Evolutionary conservation across 1,139 yeast species (phyloP).

Genomic region (Zygosaccharomyces pseudobailii): DNA sequence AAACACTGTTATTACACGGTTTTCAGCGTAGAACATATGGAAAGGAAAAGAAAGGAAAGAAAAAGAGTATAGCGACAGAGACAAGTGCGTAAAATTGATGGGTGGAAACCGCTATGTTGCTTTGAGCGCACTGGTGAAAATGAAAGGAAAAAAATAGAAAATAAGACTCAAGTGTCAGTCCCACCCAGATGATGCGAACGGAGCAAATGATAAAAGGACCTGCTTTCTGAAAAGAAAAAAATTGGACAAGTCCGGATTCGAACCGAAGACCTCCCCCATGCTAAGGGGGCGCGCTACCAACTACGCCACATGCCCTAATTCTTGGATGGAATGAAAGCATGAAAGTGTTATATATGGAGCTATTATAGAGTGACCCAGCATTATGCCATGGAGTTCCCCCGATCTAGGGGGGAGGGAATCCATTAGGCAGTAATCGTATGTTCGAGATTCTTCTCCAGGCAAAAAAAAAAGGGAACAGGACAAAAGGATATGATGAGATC

Average conservation of each 20-base stretch:
- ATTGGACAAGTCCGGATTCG: slow-evolving; percentile 17
- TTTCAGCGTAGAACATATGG: neutral
- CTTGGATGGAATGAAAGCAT: no score
- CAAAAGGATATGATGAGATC: no score
- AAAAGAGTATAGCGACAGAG: neutral
- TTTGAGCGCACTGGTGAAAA: no score
- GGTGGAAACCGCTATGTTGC: neutral
- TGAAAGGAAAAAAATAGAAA: no score
- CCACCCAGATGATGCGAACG: no score
- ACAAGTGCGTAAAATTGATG: neutral
- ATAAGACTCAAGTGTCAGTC: no score
- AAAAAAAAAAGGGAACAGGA: no score
- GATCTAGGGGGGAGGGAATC: no score
- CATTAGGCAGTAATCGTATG: no score
- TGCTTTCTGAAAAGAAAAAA: neutral
- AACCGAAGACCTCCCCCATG: slow-evolving; percentile 18
- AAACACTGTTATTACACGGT: neutral
- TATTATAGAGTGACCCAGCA: neutral
- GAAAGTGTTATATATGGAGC: no score
- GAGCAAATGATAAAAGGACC: no score
- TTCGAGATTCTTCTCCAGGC: no score
- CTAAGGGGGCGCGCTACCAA: slow-evolving; percentile 18
- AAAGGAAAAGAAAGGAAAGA: neutral
- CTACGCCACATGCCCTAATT: slow-evolving; percentile 15
- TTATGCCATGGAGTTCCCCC: neutral